phyloP scores from a whole-genome alignment of 257 asterid species.

The Nicotiana attenuata region DNA sequence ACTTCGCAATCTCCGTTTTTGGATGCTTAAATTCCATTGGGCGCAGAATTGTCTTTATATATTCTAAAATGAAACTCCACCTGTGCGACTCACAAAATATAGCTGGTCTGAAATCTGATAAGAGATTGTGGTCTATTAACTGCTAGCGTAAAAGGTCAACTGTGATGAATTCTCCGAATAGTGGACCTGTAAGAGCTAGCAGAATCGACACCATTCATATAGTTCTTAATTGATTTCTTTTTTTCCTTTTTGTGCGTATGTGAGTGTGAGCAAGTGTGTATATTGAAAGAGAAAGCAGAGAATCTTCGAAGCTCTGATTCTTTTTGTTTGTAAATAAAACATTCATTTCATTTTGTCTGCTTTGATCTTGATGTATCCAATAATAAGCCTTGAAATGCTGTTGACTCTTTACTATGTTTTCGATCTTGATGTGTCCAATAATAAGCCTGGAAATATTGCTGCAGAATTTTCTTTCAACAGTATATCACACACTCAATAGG shows the following conservation, averaged over 20 bases:
- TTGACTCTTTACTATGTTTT: not conserved
- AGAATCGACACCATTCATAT: not conserved
- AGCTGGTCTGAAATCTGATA: not conserved
- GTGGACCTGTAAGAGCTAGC: not conserved
- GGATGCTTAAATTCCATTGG: not conserved
- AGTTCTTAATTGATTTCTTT: not conserved
- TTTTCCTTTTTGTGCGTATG: not conserved
- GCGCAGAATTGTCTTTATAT: slow-evolving; percentile 2
- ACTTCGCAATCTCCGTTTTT: not conserved
- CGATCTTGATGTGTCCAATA: not conserved
- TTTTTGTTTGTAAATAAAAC: not conserved
- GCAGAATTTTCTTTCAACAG: not conserved
- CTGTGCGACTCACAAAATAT: not conserved
- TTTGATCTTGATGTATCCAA: not conserved
- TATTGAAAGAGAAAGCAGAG: no score
- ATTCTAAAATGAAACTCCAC: not conserved
- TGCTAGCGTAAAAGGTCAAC: not conserved
- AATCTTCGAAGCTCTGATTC: not conserved
- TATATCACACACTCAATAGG: not conserved
- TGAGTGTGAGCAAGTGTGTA: no score
- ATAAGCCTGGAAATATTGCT: not conserved
- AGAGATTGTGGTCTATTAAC: not conserved
- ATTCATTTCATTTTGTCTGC: not conserved
- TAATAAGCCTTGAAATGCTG: not conserved
- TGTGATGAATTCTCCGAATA: not conserved